phyloP scores from a whole-genome alignment of 1,139 yeast species.

The Pichia sp. region DNA sequence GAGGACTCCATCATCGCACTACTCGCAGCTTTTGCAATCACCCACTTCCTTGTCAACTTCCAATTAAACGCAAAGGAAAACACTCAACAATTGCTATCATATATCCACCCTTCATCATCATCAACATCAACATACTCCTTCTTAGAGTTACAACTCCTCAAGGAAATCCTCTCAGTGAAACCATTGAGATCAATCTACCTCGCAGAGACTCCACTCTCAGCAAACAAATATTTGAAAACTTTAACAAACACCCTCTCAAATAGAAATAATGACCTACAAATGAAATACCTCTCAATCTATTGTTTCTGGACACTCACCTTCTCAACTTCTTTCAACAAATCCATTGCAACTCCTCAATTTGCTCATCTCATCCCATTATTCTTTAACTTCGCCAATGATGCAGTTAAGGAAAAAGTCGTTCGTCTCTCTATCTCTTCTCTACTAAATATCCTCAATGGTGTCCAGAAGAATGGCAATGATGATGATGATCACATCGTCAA shows the following conservation, averaged over 20 bases:
- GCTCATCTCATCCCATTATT: conserved; percentile 53
- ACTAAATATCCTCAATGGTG: conserved; percentile 44
- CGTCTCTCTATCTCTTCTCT: conserved; percentile 73
- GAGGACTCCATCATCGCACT: no score
- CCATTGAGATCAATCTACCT: conserved; percentile 55
- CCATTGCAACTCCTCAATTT: conserved; percentile 42
- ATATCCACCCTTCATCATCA: no score
- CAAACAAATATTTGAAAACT: neutral
- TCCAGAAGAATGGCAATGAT: neutral
- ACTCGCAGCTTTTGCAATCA: no score
- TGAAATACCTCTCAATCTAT: conserved; percentile 73
- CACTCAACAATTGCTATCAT: no score
- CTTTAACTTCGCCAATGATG: conserved; percentile 50
- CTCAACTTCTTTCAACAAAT: conserved; percentile 37
- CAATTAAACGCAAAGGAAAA: no score
- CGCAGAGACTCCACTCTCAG: conserved; percentile 15
- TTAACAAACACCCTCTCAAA: conserved; percentile 6
- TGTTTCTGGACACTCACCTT: conserved; percentile 83
- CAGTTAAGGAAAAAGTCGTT: conserved; percentile 87
- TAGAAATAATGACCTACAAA: conserved; percentile 59
- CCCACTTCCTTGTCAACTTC: no score
- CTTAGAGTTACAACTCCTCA: conserved; percentile 66
- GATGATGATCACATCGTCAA: conserved; percentile 35
- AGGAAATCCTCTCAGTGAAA: conserved; percentile 53
- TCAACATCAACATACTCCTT: no score